Evolutionary conservation across 1,284 basidiomycete species (phyloP), one percentile per base, ranked within the genome.

Genomic region (Malassezia sympodialis): DNA sequence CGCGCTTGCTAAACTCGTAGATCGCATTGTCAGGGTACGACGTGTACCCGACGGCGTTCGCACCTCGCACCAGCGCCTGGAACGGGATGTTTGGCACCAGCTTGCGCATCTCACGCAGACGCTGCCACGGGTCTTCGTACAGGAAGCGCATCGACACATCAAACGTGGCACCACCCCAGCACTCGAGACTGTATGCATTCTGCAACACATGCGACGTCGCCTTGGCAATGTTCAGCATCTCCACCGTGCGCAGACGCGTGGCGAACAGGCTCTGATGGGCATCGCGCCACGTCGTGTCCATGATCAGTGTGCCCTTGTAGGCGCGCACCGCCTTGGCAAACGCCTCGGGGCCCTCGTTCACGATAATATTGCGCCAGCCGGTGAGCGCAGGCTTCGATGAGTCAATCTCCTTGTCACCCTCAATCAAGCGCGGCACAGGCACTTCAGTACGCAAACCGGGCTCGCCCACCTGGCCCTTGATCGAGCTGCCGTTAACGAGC

Each of bases 121-220:
- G 84, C 77, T 96, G 93, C 94, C 94, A 99, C 69, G 94, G 94
- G 78, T 99, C 94, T 77, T 99, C 94, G 77, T 98, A 96, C 75
- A 99, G 79, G 86, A 99, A 98, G 54, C 93, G 85, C 93, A 98
- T 96, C 30, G 94, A 87, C 46, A 99, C 94, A 77, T 98, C 94
- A 74, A 99, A 99, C 4, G 94, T 98, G 44, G 94, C 94, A 64
- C 94, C 94, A 73, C 94, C 94, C 94, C 94, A 99, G 81, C 93
- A 96, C 77, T 99, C 94, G 63, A 99, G 78, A 73, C 87, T 87
- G 80, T 90, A 99, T 19, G 94, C 88, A 73, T 96, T 98, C 48
- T 88, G 83, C 51, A 99, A 81, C 8, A 91, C 93, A 76, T 88
- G 62, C 49, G 60, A 63, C 34, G 94, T 98, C 80, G 96, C 90